Evolutionary conservation across 2,329 filamentous ascomycete genomes (phyloP).

Genomic region (Raffaelea albimanens): DNA sequence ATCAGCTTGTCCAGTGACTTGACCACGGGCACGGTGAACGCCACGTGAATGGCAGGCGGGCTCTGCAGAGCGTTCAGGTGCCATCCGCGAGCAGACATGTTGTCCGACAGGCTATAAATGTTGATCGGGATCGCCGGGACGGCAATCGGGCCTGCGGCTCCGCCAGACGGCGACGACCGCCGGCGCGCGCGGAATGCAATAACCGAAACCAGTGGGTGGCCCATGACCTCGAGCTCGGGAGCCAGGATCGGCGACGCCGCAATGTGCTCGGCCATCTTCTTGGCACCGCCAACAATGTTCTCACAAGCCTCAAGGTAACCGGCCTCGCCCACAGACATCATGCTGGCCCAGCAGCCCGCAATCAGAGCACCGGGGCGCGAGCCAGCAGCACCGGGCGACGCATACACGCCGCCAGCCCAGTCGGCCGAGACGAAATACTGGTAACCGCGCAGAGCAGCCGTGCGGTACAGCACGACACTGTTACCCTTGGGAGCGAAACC

Average conservation of each 20-base stretch:
- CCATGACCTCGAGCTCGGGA: slow-evolving; percentile 68
- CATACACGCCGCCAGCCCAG: slow-evolving; percentile 95
- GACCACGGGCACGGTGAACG: slow-evolving; percentile 79
- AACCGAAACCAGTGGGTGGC: slow-evolving; percentile 79
- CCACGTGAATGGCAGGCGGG: slow-evolving; percentile 86
- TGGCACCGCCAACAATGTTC: slow-evolving; percentile 78
- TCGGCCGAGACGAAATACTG: slow-evolving; percentile 96
- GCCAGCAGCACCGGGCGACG: slow-evolving; percentile 82
- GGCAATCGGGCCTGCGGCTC: neutral
- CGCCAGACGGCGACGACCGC: neutral
- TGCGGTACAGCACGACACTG: slow-evolving; percentile 85
- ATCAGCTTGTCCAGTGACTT: slow-evolving; percentile 74
- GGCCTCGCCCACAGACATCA: slow-evolving; percentile 79
- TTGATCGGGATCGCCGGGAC: slow-evolving; percentile 42
- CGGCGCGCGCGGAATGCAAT: slow-evolving; percentile 71
- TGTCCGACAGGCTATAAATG: slow-evolving; percentile 91
- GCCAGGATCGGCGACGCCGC: slow-evolving; percentile 57
- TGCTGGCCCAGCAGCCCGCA: slow-evolving; percentile 86
- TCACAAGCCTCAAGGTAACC: slow-evolving; percentile 84
- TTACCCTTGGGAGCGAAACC: slow-evolving; percentile 98
- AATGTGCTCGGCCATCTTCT: slow-evolving; percentile 71
- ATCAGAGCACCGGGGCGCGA: slow-evolving; percentile 90
- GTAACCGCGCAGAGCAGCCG: slow-evolving; percentile 65
- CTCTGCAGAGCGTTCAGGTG: slow-evolving; percentile 91
- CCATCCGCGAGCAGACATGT: slow-evolving; percentile 77